phyloP scores from a whole-genome alignment of 202 grass and related monocot genomes.

The Bolboschoenoplectus hybrid region DNA sequence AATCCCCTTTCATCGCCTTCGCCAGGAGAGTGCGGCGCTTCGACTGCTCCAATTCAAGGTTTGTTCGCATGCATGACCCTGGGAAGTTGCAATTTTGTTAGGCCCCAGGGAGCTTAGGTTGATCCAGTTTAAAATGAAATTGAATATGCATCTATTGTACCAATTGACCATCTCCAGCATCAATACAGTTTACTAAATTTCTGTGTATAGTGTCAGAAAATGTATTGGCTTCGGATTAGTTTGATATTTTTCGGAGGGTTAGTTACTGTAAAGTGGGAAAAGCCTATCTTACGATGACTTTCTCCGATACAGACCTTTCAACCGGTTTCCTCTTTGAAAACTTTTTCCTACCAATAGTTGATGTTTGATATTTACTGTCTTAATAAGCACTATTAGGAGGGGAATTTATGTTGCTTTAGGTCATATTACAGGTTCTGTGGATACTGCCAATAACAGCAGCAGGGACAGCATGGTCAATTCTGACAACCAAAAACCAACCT shows the following conservation, averaged over 20 bases:
- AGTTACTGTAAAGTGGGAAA: not conserved
- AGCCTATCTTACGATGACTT: no score
- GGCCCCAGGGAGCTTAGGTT: not conserved
- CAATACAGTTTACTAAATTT: not conserved
- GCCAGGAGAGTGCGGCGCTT: not conserved
- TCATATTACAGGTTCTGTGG: not conserved
- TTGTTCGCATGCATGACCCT: not conserved
- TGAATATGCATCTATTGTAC: not conserved
- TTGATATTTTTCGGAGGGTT: not conserved
- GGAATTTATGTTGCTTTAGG: not conserved
- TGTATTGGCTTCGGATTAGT: not conserved
- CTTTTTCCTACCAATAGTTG: not conserved
- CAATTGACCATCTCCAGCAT: not conserved
- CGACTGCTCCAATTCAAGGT: not conserved
- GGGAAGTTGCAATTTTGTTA: not conserved
- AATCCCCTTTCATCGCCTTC: not conserved
- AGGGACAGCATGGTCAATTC: not conserved
- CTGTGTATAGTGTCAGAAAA: not conserved
- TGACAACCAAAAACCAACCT: conserved; percentile 2
- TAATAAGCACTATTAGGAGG: not conserved
- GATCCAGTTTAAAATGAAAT: not conserved
- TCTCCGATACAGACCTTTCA: no score
- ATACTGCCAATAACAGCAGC: not conserved
- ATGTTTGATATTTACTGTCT: not conserved
- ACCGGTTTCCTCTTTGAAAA: no score